Conservation (phyloP, 768 basidiomycete genomes). For the Termitomyces sp. region DNA sequence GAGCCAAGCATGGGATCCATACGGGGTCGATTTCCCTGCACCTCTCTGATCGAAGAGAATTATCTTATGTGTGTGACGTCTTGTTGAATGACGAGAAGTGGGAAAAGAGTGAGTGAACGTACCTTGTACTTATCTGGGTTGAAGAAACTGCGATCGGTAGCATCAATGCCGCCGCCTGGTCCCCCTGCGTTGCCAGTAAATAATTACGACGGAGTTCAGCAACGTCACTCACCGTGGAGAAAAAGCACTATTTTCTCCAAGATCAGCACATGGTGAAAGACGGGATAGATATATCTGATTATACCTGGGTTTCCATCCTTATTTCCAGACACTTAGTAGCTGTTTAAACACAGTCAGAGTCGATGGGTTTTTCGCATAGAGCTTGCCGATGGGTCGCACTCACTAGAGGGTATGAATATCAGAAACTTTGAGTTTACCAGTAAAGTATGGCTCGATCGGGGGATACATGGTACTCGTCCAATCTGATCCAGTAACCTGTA, state of each 20-base stretch:
- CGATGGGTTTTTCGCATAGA: not conserved
- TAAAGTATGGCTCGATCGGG: constrained; percentile 57
- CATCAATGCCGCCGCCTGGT: constrained; percentile 72
- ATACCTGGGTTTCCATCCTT: constrained; percentile 69
- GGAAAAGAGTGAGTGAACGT: not conserved
- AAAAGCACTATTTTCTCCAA: constrained; percentile 53
- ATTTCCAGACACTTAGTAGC: constrained; percentile 82
- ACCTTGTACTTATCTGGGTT: constrained; percentile 84
- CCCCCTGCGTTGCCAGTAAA: constrained; percentile 42
- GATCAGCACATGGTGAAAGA: not conserved
- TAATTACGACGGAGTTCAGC: not conserved
- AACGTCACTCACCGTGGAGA: constrained; percentile 51
- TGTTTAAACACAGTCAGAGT: constrained; percentile 21
- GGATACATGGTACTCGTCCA: constrained; percentile 51
- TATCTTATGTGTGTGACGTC: constrained; percentile 46
- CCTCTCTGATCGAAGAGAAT: constrained; percentile 90
- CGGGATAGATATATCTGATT: constrained; percentile 8
- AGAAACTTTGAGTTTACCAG: constrained; percentile 64
- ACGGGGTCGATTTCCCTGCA: constrained; percentile 83
- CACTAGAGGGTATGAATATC: constrained; percentile 76
- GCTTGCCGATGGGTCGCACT: not conserved
- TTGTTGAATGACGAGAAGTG: not conserved
- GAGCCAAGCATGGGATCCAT: constrained; percentile 19
- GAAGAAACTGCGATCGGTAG: constrained; percentile 73
- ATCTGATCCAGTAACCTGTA: not conserved